phyloP scores from a whole-genome alignment of 164 flowering plant genomes.

The Echeveria elegans region DNA sequence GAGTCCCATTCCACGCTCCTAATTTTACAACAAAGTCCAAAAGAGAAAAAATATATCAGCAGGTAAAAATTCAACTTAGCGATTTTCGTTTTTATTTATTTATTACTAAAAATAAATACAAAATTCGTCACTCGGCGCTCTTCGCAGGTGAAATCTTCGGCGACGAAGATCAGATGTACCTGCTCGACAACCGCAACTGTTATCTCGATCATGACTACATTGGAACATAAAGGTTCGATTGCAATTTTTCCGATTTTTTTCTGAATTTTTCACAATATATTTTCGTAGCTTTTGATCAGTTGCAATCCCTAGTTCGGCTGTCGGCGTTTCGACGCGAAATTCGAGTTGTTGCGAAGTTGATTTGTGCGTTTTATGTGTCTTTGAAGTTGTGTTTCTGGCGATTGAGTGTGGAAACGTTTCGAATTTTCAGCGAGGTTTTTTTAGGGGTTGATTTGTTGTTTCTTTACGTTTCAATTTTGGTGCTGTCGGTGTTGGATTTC shows the following conservation, averaged over 20 bases:
- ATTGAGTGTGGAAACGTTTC: not conserved
- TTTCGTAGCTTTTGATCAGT: not conserved
- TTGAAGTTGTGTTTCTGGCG: not conserved
- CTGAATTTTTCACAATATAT: not conserved
- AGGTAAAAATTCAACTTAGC: not conserved
- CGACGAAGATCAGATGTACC: slow-evolving; percentile 5
- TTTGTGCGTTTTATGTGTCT: not conserved
- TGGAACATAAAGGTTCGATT: not conserved
- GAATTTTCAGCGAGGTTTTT: slow-evolving; percentile 1
- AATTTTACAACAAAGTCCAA: too few relatives aligned
- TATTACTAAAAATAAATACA: not conserved
- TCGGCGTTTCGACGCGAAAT: not conserved
- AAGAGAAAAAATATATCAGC: not conserved
- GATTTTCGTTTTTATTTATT: not conserved
- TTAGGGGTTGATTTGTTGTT: not conserved
- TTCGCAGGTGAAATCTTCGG: slow-evolving; percentile 2
- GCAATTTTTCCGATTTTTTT: not conserved
- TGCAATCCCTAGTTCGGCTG: not conserved
- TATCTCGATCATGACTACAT: not conserved
- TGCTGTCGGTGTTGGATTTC: not conserved
- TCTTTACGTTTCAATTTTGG: not conserved
- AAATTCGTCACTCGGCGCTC: not conserved
- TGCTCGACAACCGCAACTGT: not conserved
- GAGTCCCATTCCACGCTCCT: not conserved
- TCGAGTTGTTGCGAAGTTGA: not conserved